Conservation (phyloP, 2,329 filamentous ascomycete genomes). For the Ascochyta rabiei region DNA sequence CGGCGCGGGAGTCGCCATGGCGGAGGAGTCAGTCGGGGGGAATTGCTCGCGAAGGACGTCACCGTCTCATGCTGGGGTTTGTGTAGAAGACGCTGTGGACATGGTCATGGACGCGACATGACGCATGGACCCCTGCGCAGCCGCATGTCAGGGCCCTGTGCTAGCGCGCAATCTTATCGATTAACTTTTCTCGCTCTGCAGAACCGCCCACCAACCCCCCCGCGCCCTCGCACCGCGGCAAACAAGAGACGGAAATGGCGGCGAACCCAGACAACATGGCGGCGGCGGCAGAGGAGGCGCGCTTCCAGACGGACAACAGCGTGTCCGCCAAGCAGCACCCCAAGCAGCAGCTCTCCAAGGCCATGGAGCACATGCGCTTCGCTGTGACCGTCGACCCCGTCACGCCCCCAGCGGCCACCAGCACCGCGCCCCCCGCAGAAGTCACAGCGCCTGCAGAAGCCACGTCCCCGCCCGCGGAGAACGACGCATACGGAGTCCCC, state of each 20-base stretch:
- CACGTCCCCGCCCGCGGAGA: slow-evolving; percentile 27
- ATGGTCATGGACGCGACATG: not conserved
- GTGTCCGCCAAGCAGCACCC: slow-evolving; percentile 40
- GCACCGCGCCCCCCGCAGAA: too few species aligned
- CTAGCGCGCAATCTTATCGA: slow-evolving; percentile 14
- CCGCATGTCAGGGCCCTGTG: slow-evolving; percentile 1
- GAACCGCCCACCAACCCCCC: not conserved
- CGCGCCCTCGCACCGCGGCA: slow-evolving; percentile 2
- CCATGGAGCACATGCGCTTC: slow-evolving; percentile 60
- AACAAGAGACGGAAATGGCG: slow-evolving; percentile 19
- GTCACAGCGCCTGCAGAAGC: not conserved
- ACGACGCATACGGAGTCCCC: slow-evolving; percentile 58
- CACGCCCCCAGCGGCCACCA: slow-evolving; percentile 14
- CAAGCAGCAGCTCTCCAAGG: slow-evolving; percentile 56
- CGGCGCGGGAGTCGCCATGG: slow-evolving; percentile 36
- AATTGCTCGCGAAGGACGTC: slow-evolving; percentile 4
- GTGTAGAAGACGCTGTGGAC: not conserved
- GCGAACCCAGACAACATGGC: slow-evolving; percentile 17
- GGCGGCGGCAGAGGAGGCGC: slow-evolving; percentile 17
- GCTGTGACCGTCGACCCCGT: slow-evolving; percentile 53
- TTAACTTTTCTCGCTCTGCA: slow-evolving; percentile 6
- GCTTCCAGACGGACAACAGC: slow-evolving; percentile 42
- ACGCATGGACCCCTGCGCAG: not conserved
- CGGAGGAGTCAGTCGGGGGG: not conserved
- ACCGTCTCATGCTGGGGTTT: slow-evolving; percentile 22